Percentiles rank a stretch among this genome's conserved stretches.
These are phyloP conservation scores for Pyrenophora seminiperda DNA, from an alignment of 2,329 filamentous ascomycete genomes.

Conservation along the genomic window DNA sequence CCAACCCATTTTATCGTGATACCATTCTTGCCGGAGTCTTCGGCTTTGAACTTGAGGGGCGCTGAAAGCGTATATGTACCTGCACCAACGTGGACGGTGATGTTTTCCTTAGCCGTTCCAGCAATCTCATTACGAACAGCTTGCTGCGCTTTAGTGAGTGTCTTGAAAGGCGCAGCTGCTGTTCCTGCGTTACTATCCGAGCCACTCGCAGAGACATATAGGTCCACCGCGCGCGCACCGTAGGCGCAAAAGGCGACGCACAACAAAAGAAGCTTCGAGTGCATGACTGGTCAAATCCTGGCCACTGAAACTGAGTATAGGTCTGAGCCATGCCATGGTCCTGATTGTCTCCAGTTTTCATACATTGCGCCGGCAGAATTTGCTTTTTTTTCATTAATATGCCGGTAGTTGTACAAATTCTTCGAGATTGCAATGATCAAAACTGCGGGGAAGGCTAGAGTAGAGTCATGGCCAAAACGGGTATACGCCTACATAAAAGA, in stretches of 20 bases:
- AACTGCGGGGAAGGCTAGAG: constrained; percentile 2
- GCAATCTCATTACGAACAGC: constrained; percentile 13
- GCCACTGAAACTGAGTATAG: background rate
- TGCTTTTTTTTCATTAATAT: background rate
- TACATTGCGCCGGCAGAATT: background rate
- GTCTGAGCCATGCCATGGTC: background rate
- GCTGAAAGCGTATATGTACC: constrained; percentile 14
- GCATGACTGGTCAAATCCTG: background rate
- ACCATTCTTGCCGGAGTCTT: constrained; percentile 18
- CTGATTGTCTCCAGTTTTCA: constrained; percentile 1
- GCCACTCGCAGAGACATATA: constrained; percentile 1
- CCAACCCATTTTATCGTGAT: constrained; percentile 19
- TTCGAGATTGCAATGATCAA: background rate
- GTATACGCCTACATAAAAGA: background rate
- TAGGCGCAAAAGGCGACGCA: background rate
- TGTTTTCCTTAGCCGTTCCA: constrained; percentile 7
- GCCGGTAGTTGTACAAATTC: background rate
- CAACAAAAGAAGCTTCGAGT: background rate
- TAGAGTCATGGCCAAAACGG: background rate
- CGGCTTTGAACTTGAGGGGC: constrained; percentile 14
- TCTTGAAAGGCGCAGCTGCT: constrained; percentile 9
- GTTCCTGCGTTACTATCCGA: constrained; percentile 1
- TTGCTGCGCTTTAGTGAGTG: constrained; percentile 15
- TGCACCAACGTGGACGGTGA: constrained; percentile 15
- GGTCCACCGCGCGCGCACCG: background rate